phyloP scores from a whole-genome alignment of 2,329 filamentous ascomycete species.

The Penicillium sp. region DNA sequence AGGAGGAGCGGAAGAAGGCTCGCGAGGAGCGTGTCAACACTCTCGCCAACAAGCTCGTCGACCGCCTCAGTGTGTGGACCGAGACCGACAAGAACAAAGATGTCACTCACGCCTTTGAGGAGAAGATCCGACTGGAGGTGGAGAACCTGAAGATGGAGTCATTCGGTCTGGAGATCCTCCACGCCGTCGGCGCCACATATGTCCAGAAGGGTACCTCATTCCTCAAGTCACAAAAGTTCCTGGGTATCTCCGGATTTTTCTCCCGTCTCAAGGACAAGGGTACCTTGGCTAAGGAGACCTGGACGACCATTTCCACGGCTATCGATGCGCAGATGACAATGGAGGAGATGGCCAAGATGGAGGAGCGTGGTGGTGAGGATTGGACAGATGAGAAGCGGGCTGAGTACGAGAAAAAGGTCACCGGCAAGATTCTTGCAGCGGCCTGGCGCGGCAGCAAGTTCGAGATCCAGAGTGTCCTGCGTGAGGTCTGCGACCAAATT shows the following conservation, averaged over 20 bases:
- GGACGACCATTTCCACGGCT: slow-evolving; percentile 94
- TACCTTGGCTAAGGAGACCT: slow-evolving; percentile 94
- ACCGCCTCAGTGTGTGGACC: slow-evolving; percentile 92
- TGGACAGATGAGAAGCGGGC: slow-evolving; percentile 98
- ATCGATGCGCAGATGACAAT: slow-evolving; percentile 98
- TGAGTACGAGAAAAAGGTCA: slow-evolving; percentile 94
- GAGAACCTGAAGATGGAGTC: slow-evolving; percentile 99
- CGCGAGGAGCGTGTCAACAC: slow-evolving; percentile 89
- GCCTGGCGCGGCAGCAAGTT: slow-evolving; percentile 97
- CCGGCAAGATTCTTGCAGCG: slow-evolving; percentile 95
- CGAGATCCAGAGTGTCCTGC: slow-evolving; percentile 93
- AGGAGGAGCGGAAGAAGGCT: slow-evolving; percentile 79
- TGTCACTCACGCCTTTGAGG: slow-evolving; percentile 86
- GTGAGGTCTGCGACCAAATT: slow-evolving; percentile 90
- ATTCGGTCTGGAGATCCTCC: slow-evolving; percentile 93
- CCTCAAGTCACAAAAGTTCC: slow-evolving; percentile 93
- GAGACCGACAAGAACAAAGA: slow-evolving; percentile 90
- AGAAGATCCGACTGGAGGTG: slow-evolving; percentile 91
- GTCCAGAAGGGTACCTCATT: slow-evolving; percentile 83
- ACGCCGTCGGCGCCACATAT: slow-evolving; percentile 92
- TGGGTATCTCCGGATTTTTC: slow-evolving; percentile 95
- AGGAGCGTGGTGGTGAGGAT: slow-evolving; percentile 91
- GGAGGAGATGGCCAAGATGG: slow-evolving; percentile 97
- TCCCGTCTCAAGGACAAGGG: slow-evolving; percentile 94
- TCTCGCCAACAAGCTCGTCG: slow-evolving; percentile 80